Percentiles rank a stretch among this genome's conserved stretches.
Evolutionary conservation across 306 rosid genomes (phyloP).

Genomic region (Phaseolus lunatus): DNA sequence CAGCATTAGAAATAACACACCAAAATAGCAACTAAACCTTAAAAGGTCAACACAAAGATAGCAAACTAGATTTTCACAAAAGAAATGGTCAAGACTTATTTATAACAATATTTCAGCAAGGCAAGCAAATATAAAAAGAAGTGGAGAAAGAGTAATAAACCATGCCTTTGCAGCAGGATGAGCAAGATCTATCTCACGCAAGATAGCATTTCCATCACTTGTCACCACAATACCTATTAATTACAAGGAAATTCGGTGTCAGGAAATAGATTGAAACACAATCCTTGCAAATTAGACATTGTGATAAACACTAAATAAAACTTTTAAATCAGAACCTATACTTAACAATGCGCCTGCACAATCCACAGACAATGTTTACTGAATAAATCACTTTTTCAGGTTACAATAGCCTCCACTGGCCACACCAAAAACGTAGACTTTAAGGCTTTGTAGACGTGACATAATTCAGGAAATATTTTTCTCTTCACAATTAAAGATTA

Average conservation of each 20-base stretch:
- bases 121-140: constrained; percentile 32
- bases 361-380: background rate
- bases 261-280: background rate
- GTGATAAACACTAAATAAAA: background rate
- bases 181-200: constrained; percentile 91
- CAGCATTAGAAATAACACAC: constrained; percentile 29
- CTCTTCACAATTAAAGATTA: background rate
- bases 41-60: background rate
- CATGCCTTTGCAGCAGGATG: constrained; percentile 98
- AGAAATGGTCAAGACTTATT: background rate
- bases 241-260: background rate
- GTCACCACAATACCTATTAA: constrained; percentile 91
- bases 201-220: constrained; percentile 95
- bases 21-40: constrained; percentile 26
- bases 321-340: background rate
- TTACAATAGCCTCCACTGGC: background rate
- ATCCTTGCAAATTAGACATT: background rate
- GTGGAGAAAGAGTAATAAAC: constrained; percentile 22
- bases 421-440: background rate
- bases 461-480: background rate
- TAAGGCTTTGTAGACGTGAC: background rate
- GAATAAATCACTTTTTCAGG: background rate
- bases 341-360: background rate
- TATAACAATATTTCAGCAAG: background rate
- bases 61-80: background rate